Conservation (phyloP, 208 protist genomes). For the Trichomonas vaginalis region DNA sequence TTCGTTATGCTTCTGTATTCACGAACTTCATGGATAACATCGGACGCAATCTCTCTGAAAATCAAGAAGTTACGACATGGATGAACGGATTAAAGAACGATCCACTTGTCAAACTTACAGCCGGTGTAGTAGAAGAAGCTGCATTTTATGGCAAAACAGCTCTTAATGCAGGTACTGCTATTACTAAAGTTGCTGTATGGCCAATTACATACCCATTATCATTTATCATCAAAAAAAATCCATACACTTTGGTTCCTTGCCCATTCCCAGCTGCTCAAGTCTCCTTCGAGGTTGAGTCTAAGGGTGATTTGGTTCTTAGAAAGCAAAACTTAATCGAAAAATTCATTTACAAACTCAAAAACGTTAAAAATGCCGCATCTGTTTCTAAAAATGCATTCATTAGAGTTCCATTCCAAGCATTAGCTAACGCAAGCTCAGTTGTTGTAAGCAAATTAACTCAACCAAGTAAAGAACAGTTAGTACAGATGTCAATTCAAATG, state of each 20-base stretch:
- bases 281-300: not conserved
- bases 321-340: not conserved
- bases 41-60: not conserved
- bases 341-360: not conserved
- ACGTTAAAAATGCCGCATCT: not conserved
- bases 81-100: not conserved
- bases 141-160: not conserved
- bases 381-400: not conserved
- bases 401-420: not conserved
- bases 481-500: not conserved
- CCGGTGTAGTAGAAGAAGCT: not conserved
- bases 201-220: not conserved
- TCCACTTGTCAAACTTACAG: not conserved
- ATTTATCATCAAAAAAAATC: not conserved
- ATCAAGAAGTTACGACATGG: not conserved
- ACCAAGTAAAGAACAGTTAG: not conserved
- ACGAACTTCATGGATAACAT: not conserved
- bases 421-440: not conserved
- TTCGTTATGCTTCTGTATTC: not conserved
- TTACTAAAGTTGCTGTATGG: not conserved
- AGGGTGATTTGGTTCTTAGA: not conserved
- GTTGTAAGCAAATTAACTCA: not conserved
- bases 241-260: not conserved
- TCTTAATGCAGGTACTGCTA: not conserved
- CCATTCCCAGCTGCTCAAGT: not conserved